Conservation (phyloP, 73 alveolate species). For the Paramecium bursaria region DNA sequence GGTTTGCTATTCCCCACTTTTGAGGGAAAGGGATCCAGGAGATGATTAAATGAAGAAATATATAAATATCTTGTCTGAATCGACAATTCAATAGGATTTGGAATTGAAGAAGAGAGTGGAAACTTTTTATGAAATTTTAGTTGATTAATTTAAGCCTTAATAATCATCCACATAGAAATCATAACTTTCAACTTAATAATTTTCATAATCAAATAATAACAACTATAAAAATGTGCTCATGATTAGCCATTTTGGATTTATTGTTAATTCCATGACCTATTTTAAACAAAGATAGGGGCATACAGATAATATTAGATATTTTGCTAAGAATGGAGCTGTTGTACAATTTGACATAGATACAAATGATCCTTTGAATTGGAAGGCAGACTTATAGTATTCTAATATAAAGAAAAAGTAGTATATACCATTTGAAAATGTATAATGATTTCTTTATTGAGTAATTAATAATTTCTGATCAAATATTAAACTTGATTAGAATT, state of each 20-base stretch:
- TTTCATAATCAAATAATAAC: background rate
- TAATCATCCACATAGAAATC: background rate
- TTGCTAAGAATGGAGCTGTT: slow-evolving; percentile 54
- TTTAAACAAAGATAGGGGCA: background rate
- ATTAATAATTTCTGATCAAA: too few relatives aligned
- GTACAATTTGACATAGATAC: slow-evolving; percentile 1
- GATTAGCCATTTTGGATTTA: slow-evolving; percentile 54
- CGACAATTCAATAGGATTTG: background rate
- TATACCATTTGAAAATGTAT: slow-evolving; percentile 40
- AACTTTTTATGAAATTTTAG: slow-evolving; percentile 10
- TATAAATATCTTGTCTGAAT: background rate
- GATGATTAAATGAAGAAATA: slow-evolving; percentile 14
- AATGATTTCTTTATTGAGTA: too few relatives aligned
- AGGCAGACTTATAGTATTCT: background rate
- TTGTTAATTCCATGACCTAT: slow-evolving; percentile 4
- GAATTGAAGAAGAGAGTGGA: slow-evolving; percentile 14
- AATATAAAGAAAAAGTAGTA: slow-evolving; percentile 9
- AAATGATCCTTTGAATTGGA: slow-evolving; percentile 6
- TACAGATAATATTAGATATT: background rate
- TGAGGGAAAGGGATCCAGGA: slow-evolving; percentile 61
- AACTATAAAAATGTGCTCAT: background rate
- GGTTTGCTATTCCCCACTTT: slow-evolving; percentile 16
- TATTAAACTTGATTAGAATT: too few relatives aligned
- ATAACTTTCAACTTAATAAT: background rate
- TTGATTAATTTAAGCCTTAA: slow-evolving; percentile 5